A percentile compares a stretch with the other conserved stretches of the same genome.
phyloP scores from a whole-genome alignment of 1,284 basidiomycete genomes.

The Puccinia triticina region DNA sequence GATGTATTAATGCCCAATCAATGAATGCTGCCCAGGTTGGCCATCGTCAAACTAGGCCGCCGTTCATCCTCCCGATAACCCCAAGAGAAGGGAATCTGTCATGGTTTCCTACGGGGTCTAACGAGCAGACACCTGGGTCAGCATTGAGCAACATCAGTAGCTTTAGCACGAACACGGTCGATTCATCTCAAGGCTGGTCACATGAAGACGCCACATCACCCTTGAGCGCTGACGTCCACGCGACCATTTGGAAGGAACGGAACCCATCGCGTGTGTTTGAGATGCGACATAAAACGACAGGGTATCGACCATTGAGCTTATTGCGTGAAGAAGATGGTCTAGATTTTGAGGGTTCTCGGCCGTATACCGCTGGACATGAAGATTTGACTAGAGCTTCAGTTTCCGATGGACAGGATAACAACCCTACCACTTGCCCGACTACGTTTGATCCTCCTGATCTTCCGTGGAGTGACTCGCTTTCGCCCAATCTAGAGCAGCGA shows the following conservation, averaged over 20 bases:
- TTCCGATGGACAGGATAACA: background rate
- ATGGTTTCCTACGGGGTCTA: conserved; percentile 11
- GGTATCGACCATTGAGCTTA: conserved; percentile 26
- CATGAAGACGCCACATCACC: conserved; percentile 22
- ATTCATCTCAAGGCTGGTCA: conserved; percentile 35
- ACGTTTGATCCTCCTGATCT: background rate
- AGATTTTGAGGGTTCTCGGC: background rate
- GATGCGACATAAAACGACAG: background rate
- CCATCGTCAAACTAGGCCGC: background rate
- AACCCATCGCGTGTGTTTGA: conserved; percentile 15
- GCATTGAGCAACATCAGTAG: conserved; percentile 31
- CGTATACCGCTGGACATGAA: background rate
- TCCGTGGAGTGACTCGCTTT: conserved; percentile 1
- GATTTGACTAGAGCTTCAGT: background rate
- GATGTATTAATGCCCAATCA: conserved; percentile 4
- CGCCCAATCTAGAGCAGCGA: conserved; percentile 1
- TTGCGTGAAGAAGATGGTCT: background rate
- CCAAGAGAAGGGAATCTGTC: background rate
- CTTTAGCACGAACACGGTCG: conserved; percentile 31
- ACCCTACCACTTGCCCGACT: background rate
- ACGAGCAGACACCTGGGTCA: conserved; percentile 32
- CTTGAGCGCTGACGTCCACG: background rate
- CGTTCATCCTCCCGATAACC: conserved; percentile 4
- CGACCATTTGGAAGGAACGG: conserved; percentile 1
- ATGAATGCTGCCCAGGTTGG: background rate